These are phyloP conservation scores for Rhodofomes roseus DNA, from an alignment of 1,284 basidiomycete species.

Conservation along the genomic window DNA sequence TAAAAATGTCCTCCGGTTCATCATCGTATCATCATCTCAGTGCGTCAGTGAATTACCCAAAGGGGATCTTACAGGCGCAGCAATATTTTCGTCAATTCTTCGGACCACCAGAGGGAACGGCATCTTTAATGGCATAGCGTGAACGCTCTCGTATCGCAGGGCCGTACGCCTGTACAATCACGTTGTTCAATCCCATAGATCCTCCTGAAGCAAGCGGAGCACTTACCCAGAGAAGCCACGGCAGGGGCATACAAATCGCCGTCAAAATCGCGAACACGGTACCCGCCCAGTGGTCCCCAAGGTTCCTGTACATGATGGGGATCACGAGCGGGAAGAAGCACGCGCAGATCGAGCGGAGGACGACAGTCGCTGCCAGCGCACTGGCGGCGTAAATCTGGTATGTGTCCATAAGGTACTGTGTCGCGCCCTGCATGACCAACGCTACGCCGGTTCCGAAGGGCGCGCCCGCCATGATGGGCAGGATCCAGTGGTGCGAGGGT, in stretches of 20 bases:
- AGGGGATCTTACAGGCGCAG: too few relatives aligned
- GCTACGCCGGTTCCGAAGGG: slow-evolving; percentile 65
- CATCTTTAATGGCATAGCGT: slow-evolving; percentile 33
- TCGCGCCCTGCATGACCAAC: slow-evolving; percentile 54
- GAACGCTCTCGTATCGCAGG: slow-evolving; percentile 53
- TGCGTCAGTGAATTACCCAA: not conserved
- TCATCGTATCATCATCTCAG: not conserved
- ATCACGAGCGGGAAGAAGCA: slow-evolving; percentile 63
- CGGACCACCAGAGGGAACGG: not conserved
- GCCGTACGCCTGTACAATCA: slow-evolving; percentile 47
- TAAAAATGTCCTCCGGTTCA: not conserved
- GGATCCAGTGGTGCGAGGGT: slow-evolving; percentile 56
- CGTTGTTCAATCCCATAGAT: not conserved
- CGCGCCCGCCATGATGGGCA: slow-evolving; percentile 56
- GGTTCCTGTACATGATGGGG: slow-evolving; percentile 48
- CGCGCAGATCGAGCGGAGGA: slow-evolving; percentile 62
- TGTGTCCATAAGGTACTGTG: slow-evolving; percentile 64
- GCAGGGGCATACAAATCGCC: slow-evolving; percentile 52
- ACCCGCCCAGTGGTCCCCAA: slow-evolving; percentile 67
- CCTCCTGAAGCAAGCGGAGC: not conserved
- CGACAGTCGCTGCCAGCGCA: slow-evolving; percentile 67
- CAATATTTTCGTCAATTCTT: not conserved
- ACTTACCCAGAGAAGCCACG: slow-evolving; percentile 45
- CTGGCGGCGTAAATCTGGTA: slow-evolving; percentile 63
- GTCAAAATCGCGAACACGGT: slow-evolving; percentile 59